Base-by-base conservation (phyloP, 1,284 basidiomycete species). In the Bondarzewia mesenterica region DNA sequence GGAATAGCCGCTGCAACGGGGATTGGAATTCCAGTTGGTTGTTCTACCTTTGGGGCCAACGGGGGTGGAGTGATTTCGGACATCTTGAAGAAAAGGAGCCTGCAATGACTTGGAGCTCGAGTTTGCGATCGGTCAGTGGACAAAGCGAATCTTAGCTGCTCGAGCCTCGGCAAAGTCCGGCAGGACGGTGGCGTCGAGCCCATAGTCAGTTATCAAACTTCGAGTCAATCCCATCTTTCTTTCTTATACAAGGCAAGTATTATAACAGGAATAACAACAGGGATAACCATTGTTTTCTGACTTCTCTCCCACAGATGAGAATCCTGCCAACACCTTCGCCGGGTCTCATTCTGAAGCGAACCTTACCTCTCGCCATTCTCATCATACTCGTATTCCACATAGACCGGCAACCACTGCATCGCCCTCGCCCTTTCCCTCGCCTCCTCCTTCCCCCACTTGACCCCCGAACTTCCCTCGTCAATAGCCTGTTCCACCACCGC, bases 401-500 rank as follows among this genome's bases (percentile, higher is more conserved):
- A 89, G 7, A 77, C 63, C 7, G 86, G 78, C 52, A 72, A 66
- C 75, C 84, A 83, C 49, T 77, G 65, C 56, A 70, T 70, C 52
- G 74, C 71, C 50, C 65, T 66, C 8, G 77, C 75, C 52, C 67
- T 70, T 46, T 72, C 68, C 52, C 80, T 66, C 42, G 81, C 76
- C 49, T 79, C 70, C 38, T 74, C 73, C 55, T 71, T 70, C 40
- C 56, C 61, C 79, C 79, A 82, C 7, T 64, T 57, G 1, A 77
- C 75, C 5, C 67, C 68, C 0, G 82, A 79, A 42, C 71, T 73
- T 0, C 84, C 86, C 61, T 93, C 89, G 42, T 78, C 71, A 23
- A 89, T 73, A 0, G 88, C 86, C 52, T 85, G 77, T 57, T 87
- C 77, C 3, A 85, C 78, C 8, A 92, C 89, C 0, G 87, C 86